A percentile compares a stretch with the other conserved stretches of the same genome.
phyloP scores from a whole-genome alignment of 2,329 filamentous ascomycete species.

The Hypoxylon sp. region DNA sequence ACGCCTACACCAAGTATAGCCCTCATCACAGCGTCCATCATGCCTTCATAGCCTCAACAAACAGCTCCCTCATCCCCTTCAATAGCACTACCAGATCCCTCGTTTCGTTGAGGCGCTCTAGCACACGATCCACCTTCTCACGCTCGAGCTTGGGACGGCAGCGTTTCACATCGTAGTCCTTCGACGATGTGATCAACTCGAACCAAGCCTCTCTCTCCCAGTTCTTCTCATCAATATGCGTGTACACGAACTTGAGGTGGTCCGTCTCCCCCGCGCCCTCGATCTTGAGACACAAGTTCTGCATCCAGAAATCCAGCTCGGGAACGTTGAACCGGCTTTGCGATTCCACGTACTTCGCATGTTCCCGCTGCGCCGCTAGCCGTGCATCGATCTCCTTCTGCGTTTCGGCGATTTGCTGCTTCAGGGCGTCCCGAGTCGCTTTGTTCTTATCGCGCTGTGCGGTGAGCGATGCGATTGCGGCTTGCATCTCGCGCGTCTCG shows the following conservation, averaged over 20 bases:
- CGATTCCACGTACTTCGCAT: conserved; percentile 81
- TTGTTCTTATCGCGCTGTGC: conserved; percentile 74
- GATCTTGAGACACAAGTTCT: conserved; percentile 88
- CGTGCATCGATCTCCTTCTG: conserved; percentile 79
- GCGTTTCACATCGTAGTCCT: conserved; percentile 88
- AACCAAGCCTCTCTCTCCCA: conserved; percentile 95
- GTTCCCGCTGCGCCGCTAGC: conserved; percentile 79
- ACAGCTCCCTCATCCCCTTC: conserved; percentile 87
- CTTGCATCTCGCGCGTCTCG: conserved; percentile 82
- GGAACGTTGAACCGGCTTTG: conserved; percentile 92
- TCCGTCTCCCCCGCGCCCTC: conserved; percentile 90
- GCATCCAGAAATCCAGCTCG: conserved; percentile 96
- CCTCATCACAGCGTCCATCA: conserved; percentile 51
- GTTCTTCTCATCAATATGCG: conserved; percentile 86
- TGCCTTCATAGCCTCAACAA: conserved; percentile 75
- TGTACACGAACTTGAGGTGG: conserved; percentile 90
- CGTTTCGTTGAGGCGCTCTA: conserved; percentile 86
- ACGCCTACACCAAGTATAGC: conserved; percentile 13
- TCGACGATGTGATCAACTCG: conserved; percentile 83
- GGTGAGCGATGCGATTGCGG: conserved; percentile 71
- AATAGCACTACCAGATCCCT: conserved; percentile 79
- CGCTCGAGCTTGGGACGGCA: conserved; percentile 86
- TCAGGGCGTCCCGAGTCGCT: conserved; percentile 69
- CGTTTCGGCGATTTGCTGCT: conserved; percentile 75
- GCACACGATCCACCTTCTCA: conserved; percentile 81